Evolutionary conservation across 805 yeast species (phyloP).

Genomic region (Candida sanyiensis): DNA sequence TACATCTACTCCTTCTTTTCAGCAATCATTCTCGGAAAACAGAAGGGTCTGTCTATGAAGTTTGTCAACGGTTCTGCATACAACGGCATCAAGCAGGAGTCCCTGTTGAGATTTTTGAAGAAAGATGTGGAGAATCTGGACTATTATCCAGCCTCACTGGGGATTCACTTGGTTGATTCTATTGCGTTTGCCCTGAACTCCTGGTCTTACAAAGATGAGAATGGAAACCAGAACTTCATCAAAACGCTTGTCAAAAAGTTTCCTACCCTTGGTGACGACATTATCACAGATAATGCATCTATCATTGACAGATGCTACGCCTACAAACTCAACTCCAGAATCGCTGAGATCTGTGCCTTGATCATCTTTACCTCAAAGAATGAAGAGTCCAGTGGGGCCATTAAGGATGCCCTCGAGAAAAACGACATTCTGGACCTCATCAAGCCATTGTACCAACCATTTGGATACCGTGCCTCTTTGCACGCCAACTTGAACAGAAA

Average conservation of each 20-base stretch:
- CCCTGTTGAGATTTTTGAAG: conserved; percentile 53
- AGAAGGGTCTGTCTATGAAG: conserved; percentile 70
- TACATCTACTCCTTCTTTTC: conserved; percentile 59
- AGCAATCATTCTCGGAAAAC: conserved; percentile 62
- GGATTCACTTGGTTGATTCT: conserved; percentile 65
- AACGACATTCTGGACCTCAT: conserved; percentile 29
- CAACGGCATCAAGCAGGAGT: conserved; percentile 23
- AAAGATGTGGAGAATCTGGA: conserved; percentile 46
- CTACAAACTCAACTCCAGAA: conserved; percentile 55
- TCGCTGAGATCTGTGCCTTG: conserved; percentile 71
- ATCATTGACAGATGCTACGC: conserved; percentile 43
- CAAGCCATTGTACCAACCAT: conserved; percentile 37
- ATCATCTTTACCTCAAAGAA: conserved; percentile 55
- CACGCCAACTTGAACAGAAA: conserved; percentile 39
- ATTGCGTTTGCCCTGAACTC: conserved; percentile 69
- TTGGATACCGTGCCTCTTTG: conserved; percentile 40
- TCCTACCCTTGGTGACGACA: conserved; percentile 13
- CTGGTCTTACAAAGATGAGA: conserved; percentile 63
- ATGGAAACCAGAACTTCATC: conserved; percentile 31
- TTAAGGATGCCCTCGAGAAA: conserved; percentile 38
- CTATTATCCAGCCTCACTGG: conserved; percentile 54
- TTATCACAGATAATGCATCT: conserved; percentile 14
- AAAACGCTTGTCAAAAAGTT: conserved; percentile 30
- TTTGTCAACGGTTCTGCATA: conserved; percentile 52
- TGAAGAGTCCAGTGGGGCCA: conserved; percentile 34